Conservation (phyloP, 2,329 filamentous ascomycete genomes). For the Aureobasidium musti region DNA sequence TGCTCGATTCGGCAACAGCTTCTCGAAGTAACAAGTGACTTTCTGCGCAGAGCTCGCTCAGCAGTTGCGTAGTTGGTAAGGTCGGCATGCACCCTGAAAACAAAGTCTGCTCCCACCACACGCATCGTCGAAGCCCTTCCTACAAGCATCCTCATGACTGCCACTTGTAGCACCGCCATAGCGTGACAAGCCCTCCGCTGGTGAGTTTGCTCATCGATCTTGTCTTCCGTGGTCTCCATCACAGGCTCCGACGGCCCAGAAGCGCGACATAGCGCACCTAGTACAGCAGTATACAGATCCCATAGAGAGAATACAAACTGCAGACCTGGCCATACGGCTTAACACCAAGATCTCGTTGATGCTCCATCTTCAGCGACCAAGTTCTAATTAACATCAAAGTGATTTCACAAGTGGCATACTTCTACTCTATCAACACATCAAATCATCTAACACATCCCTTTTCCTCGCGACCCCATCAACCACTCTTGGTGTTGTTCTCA, state of each 20-base stretch:
- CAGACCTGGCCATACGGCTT: not conserved
- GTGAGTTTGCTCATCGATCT: not conserved
- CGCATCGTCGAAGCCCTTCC: not conserved
- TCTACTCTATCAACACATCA: too few relatives aligned
- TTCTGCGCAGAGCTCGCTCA: not conserved
- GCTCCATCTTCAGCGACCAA: too few relatives aligned
- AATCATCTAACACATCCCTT: too few relatives aligned
- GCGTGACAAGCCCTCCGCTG: not conserved
- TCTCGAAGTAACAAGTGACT: too few relatives aligned
- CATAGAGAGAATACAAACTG: not conserved
- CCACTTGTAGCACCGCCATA: not conserved
- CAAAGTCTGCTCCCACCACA: not conserved
- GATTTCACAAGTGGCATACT: too few relatives aligned
- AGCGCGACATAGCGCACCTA: not conserved
- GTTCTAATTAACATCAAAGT: too few relatives aligned
- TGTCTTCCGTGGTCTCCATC: not conserved
- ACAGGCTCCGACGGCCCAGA: not conserved
- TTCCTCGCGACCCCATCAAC: not conserved
- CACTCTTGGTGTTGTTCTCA: constrained; percentile 16
- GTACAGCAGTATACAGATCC: not conserved
- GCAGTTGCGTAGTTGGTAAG: too few relatives aligned
- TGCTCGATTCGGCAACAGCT: not conserved
- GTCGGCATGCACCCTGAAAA: not conserved
- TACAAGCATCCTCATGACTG: not conserved
- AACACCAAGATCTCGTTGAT: too few relatives aligned